A percentile compares a stretch with the other conserved stretches of the same genome.
These are phyloP conservation scores for Meyerozyma carpophila DNA, from an alignment of 1,139 yeast species.

Conservation along the genomic window DNA sequence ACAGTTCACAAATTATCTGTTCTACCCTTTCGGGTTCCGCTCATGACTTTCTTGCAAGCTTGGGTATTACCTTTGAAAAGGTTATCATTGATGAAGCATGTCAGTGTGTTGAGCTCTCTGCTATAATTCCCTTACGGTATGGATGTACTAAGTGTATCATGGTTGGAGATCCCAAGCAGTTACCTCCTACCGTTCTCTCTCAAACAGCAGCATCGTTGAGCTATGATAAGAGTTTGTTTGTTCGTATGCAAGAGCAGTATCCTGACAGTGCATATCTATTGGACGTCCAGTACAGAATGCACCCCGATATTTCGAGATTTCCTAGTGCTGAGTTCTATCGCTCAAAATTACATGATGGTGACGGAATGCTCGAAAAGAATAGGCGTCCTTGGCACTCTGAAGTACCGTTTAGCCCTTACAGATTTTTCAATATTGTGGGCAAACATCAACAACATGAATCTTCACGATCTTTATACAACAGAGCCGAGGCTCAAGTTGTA, in stretches of 20 bases:
- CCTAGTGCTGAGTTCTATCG: constrained; percentile 83
- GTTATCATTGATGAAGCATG: constrained; percentile 98
- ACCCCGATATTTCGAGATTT: constrained; percentile 81
- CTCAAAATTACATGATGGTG: constrained; percentile 71
- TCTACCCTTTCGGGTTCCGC: constrained; percentile 94
- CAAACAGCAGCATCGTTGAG: constrained; percentile 61
- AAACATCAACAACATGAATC: constrained; percentile 57
- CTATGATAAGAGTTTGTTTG: constrained; percentile 91
- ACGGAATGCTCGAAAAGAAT: constrained; percentile 54
- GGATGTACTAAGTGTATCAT: constrained; percentile 89
- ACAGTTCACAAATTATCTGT: constrained; percentile 83
- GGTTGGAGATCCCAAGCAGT: constrained; percentile 99
- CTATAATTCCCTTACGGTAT: constrained; percentile 86
- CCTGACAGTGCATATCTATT: constrained; percentile 64
- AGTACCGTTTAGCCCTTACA: constrained; percentile 60
- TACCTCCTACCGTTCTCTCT: constrained; percentile 97
- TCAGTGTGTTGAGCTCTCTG: constrained; percentile 91
- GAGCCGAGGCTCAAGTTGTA: constrained; percentile 66
- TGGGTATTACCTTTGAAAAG: constrained; percentile 81
- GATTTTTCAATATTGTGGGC: constrained; percentile 68
- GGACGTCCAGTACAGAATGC: constrained; percentile 98
- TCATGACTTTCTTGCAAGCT: constrained; percentile 71
- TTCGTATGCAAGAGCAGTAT: constrained; percentile 75
- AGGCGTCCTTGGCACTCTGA: constrained; percentile 70
- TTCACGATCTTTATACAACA: constrained; percentile 67